These are phyloP conservation scores for Symbiodinium pilosum DNA, from an alignment of 73 alveolate species.

Conservation along the genomic window DNA sequence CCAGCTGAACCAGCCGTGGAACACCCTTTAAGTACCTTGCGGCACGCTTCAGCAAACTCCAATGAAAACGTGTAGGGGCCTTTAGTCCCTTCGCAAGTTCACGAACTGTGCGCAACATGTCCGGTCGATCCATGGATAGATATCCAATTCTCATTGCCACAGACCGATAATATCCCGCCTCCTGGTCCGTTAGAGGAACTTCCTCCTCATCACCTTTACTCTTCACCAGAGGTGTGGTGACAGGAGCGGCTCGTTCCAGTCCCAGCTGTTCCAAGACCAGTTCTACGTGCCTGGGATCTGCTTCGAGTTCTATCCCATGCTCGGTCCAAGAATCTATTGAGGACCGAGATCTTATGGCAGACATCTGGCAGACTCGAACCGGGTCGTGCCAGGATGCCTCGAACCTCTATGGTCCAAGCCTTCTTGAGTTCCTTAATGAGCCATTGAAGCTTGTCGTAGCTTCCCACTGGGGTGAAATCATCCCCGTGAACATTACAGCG, in stretches of 20 bases:
- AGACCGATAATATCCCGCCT: not conserved
- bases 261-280: not conserved
- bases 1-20: not conserved
- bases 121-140: not conserved
- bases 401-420: not conserved
- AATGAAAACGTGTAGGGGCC: not conserved
- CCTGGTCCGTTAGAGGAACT: too few species aligned
- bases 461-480: slow-evolving; percentile 12
- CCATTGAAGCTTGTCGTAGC: not conserved
- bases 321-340: slow-evolving; percentile 3
- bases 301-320: slow-evolving; percentile 28
- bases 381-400: slow-evolving; percentile 36
- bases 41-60: not conserved
- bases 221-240: slow-evolving; percentile 24
- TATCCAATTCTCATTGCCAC: not conserved
- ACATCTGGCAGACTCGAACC: not conserved
- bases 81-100: slow-evolving; percentile 25
- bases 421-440: not conserved
- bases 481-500: not conserved
- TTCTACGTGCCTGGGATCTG: slow-evolving; percentile 46
- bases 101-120: slow-evolving; percentile 5
- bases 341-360: not conserved
- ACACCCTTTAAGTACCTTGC: not conserved
- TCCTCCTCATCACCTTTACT: not conserved
- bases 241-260: not conserved